These are phyloP conservation scores for Leccinum variicolor DNA, from an alignment of 768 basidiomycete species.

Conservation along the genomic window DNA sequence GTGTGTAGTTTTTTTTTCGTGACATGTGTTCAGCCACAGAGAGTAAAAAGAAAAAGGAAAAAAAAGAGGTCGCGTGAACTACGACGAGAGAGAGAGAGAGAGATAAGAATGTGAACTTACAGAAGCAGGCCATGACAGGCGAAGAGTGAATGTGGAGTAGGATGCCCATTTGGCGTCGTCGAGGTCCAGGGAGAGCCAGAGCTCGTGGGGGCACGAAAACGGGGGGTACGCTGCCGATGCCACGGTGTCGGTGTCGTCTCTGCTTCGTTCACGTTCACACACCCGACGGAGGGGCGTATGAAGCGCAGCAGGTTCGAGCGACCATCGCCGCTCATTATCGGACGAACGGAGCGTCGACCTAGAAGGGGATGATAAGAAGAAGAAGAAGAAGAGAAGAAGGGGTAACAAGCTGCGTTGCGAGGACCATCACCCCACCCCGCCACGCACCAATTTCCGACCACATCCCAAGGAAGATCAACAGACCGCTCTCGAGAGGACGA, in stretches of 20 bases:
- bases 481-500: conserved; percentile 25
- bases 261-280: conserved; percentile 29
- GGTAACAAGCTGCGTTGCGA: not conserved
- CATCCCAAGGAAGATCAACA: conserved; percentile 14
- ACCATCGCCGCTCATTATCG: conserved; percentile 34
- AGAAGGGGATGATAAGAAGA: conserved; percentile 1
- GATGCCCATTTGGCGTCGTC: conserved; percentile 38
- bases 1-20: not conserved
- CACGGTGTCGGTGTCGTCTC: not conserved
- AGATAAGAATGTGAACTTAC: conserved; percentile 33
- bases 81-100: no score
- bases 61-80: not conserved
- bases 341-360: conserved; percentile 41
- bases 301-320: conserved; percentile 41
- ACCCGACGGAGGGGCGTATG: conserved; percentile 35
- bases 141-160: conserved; percentile 46
- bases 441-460: conserved; percentile 31
- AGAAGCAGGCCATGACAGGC: conserved; percentile 54
- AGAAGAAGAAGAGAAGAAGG: not conserved
- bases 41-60: not conserved
- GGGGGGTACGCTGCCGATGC: conserved; percentile 1
- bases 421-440: not conserved
- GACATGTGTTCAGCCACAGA: not conserved
- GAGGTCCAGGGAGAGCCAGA: conserved; percentile 49
- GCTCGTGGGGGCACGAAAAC: conserved; percentile 38